Evolutionary conservation across 257 asterid genomes (phyloP).

Genomic region (Scutellaria galericulata): DNA sequence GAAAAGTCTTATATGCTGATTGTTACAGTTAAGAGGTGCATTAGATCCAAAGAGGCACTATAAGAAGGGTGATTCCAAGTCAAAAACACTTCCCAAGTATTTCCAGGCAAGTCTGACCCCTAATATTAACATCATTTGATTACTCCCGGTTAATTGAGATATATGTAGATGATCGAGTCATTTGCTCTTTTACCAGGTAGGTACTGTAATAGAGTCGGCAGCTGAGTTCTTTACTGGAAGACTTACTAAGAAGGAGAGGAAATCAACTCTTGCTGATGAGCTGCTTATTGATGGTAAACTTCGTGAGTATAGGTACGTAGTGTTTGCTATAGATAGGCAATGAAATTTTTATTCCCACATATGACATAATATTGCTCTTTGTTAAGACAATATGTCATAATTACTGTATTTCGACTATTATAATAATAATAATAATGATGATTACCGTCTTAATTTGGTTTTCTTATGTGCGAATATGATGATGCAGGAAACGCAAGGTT

Average conservation of each 20-base stretch:
- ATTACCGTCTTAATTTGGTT: neutral
- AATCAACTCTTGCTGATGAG: slow-evolving; percentile 86
- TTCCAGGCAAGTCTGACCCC: slow-evolving; percentile 71
- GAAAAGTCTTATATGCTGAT: slow-evolving; percentile 24
- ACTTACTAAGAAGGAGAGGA: slow-evolving; percentile 93
- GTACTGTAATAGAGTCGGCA: slow-evolving; percentile 83
- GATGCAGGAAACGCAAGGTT: slow-evolving; percentile 87
- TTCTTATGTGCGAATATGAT: slow-evolving; percentile 19
- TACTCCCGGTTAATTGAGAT: neutral
- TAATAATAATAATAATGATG: neutral
- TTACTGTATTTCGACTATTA: neutral
- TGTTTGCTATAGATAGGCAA: neutral
- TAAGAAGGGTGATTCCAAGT: slow-evolving; percentile 77
- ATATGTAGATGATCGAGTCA: slow-evolving; percentile 1
- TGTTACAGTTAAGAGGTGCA: slow-evolving; percentile 70
- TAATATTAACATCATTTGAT: slow-evolving; percentile 9
- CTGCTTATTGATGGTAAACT: slow-evolving; percentile 66
- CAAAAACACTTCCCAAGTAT: slow-evolving; percentile 81
- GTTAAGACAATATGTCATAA: neutral
- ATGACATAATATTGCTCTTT: too few species aligned
- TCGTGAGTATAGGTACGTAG: slow-evolving; percentile 60
- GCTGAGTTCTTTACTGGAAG: slow-evolving; percentile 73
- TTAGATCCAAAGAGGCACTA: slow-evolving; percentile 85
- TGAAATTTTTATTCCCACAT: neutral
- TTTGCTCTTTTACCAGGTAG: slow-evolving; percentile 61